Base-by-base conservation (phyloP, 768 basidiomycete genomes). In the Leccinellum rugosiceps region DNA sequence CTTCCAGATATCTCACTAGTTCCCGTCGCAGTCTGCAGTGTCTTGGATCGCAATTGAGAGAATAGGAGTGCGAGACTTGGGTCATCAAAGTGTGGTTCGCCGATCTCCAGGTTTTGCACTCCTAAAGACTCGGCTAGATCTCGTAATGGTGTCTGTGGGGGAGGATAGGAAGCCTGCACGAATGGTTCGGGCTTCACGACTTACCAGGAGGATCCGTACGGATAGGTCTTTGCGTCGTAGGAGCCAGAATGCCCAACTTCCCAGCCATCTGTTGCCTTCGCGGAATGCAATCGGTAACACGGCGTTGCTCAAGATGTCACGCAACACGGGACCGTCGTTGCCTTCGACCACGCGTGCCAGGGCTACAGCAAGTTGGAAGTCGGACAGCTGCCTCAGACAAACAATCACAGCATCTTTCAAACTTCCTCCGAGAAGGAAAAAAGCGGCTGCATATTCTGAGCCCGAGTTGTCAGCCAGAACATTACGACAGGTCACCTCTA, bases 181-280 rank as follows among this genome's bases (percentile, higher is more conserved):
- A 35, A 50, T n/a, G 31, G 5, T 38, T 8, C 3, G 6, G 25
- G 38, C 17, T 1, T 23, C 30, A 19, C 25, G 21, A 75, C 88
- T 67, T 70, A 95, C 96, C 66, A 98, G 75, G 19, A 99, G 78
- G 30, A 96, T 85, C 49, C 92, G 83, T n/a, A 97, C 92, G 3
- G 94, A 87, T 15, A 97, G 68, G 75, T 98, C 95, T 52, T 91
- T 78, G 45, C 93, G 78, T 59, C 87, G 86, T n/a, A 98, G 77
- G 54, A 92, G 74, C 95, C 97, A 98, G 72, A 96, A 96, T 2
- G 91, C 92, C 97, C 95, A 99, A 59, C 90, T 94, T 21, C 85
- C 91, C 13, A 98, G 75, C 90, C 92, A 98, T 41, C 96, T 80
- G 69, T 98, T 95, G 1, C 95, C 97, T 45, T 88, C 81, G 51